Base-by-base conservation (phyloP, 805 yeast genomes). In the Metschnikowia gruessii region DNA sequence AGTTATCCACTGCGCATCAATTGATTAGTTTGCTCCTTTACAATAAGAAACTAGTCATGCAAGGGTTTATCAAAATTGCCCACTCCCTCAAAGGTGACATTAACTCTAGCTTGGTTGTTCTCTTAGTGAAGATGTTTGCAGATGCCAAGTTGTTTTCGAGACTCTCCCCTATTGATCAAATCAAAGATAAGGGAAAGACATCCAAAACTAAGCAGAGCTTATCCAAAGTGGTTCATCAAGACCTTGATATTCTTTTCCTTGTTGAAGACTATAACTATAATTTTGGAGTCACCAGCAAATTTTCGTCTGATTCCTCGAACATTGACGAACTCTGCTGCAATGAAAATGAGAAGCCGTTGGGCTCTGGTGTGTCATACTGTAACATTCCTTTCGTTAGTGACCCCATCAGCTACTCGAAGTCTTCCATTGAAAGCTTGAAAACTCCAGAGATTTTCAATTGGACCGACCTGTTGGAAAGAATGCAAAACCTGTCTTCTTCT, bases 271-370 rank as follows among this genome's bases (percentile, higher is more conserved):
- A 70, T 50, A 77, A 74, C 16, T 72, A 70, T 55, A 70, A 73
- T 3, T 77, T 68, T 60, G 86, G 87, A 3, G 61, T 81, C 1
- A 74, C 84, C 0, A 77, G 83, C 55, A 79, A 78, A 51, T 66
- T 73, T 21, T 15, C 21, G 19, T 33, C 42, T 12, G 10, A 16
- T 15, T n/a, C 43, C 12, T 22, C 43, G 12, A 19, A 34, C 16
- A 26, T 45, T 18, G 43, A 45, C 18, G 40, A 35, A 19, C 43
- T 38, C 7, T 43, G 43, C 28, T 24, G 42, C 30, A 38, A 12
- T 10, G 15, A 26, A 9, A 22, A 37, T 19, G 10, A 16, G 11
- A 9, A 15, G 3, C 5, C 6, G 1, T 1, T 15, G 31, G 15
- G 13, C n/a, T 24, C 31, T 10, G 15, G 13, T 26, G 22, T 10